Evolutionary conservation across 306 rosid species (phyloP).

Genomic region (Ammopiptanthus mongolicus): DNA sequence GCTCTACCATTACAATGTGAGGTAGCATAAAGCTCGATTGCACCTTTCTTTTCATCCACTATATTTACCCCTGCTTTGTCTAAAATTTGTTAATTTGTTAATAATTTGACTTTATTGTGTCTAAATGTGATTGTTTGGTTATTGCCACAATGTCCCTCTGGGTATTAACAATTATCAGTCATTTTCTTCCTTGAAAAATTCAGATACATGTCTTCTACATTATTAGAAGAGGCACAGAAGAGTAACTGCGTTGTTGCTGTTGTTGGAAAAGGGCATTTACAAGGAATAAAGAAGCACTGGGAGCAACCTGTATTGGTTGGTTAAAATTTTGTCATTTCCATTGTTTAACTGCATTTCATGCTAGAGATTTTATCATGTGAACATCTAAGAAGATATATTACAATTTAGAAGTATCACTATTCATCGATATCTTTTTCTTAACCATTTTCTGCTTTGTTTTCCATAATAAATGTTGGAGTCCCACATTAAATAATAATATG

Average conservation of each 20-base stretch:
- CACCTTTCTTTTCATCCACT: not conserved
- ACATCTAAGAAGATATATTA: not conserved
- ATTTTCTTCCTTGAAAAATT: not conserved
- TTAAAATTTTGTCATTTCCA: not conserved
- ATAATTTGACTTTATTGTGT: not conserved
- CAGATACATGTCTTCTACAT: conserved; percentile 52
- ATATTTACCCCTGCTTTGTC: not conserved
- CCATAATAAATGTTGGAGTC: not conserved
- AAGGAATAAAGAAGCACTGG: conserved; percentile 64
- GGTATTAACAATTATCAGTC: not conserved
- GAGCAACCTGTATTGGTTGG: conserved; percentile 54
- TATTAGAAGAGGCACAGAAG: conserved; percentile 40
- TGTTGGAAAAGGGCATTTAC: conserved; percentile 62
- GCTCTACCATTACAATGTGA: not conserved
- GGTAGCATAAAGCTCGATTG: not conserved
- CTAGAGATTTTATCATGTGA: not conserved
- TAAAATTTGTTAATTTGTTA: not conserved
- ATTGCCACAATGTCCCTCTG: not conserved
- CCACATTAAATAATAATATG: too few relatives aligned
- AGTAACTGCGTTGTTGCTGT: conserved; percentile 55
- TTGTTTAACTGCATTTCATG: not conserved
- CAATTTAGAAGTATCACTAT: not conserved
- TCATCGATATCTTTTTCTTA: not conserved
- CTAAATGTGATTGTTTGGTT: not conserved
- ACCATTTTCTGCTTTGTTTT: not conserved